These are phyloP conservation scores for Pascua guehoae DNA, from an alignment of 1,284 basidiomycete species.

Conservation along the genomic window DNA sequence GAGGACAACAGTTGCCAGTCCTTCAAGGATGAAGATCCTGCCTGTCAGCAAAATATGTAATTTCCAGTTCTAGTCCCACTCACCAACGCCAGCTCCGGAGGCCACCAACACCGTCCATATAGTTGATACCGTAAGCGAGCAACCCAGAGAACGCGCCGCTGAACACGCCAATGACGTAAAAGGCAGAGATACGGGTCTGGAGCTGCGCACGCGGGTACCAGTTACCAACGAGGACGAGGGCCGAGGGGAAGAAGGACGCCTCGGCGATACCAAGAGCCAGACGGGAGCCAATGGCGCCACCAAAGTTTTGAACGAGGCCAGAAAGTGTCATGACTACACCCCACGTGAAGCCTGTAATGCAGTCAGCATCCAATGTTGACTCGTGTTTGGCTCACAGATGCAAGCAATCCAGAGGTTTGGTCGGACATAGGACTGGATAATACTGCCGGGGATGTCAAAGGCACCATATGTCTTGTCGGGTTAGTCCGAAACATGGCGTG, in stretches of 20 bases:
- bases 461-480: constrained; percentile 13
- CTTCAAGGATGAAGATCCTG: constrained; percentile 17
- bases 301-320: constrained; percentile 57
- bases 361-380: too few species aligned
- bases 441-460: constrained; percentile 16
- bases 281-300: constrained; percentile 39
- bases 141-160: constrained; percentile 37
- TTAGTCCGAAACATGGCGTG: neutral
- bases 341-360: constrained; percentile 39
- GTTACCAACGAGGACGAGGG: constrained; percentile 17
- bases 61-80: too few species aligned
- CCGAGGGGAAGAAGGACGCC: constrained; percentile 30
- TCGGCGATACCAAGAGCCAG: constrained; percentile 14
- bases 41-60: too few species aligned
- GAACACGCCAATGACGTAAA: constrained; percentile 53
- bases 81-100: constrained; percentile 53
- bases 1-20: constrained; percentile 20
- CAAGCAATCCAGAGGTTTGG: constrained; percentile 48
- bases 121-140: constrained; percentile 36
- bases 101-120: constrained; percentile 37
- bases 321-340: constrained; percentile 60
- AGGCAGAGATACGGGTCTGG: constrained; percentile 50
- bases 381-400: constrained; percentile 1
- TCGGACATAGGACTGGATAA: constrained; percentile 19
- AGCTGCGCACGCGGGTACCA: constrained; percentile 57